Percentiles rank a stretch among this genome's conserved stretches.
Evolutionary conservation across 345 rosid species (phyloP).

Genomic region (Capsella bursapastoris): DNA sequence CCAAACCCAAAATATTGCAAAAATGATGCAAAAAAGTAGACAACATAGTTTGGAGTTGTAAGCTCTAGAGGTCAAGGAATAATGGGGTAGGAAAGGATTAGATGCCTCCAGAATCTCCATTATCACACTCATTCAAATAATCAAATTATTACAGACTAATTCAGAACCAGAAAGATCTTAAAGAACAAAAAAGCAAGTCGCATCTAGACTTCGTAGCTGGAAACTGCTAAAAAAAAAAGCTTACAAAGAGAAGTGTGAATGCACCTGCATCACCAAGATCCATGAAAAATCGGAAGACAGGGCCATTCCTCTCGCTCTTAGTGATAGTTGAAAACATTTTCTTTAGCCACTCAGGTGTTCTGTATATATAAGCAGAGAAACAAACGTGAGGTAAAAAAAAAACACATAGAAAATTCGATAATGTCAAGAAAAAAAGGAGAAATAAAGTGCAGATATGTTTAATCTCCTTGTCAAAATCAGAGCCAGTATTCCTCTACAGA

Average conservation of each 20-base stretch:
- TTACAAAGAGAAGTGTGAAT: conserved; percentile 25
- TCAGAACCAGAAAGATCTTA: neutral
- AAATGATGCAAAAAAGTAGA: neutral
- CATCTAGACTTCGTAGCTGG: neutral
- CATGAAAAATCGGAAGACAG: conserved; percentile 90
- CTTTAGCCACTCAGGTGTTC: conserved; percentile 96
- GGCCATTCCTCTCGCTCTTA: conserved; percentile 86
- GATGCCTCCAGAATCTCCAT: neutral
- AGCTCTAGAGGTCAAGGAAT: neutral
- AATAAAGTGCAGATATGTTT: neutral
- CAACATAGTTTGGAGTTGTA: neutral
- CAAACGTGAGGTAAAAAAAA: neutral
- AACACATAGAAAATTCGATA: conserved; percentile 2
- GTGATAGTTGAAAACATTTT: conserved; percentile 75
- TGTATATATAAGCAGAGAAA: conserved; percentile 40
- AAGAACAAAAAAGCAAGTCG: conserved; percentile 1
- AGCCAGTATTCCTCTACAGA: neutral
- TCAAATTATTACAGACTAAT: neutral
- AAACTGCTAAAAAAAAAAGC: conserved; percentile 20
- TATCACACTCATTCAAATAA: neutral
- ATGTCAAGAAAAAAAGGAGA: neutral
- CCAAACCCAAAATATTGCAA: conserved; percentile 10
- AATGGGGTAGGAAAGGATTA: neutral
- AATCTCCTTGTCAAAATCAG: too few species aligned
- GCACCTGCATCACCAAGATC: conserved; percentile 98